Conservation (phyloP, 192 early-diverging fungal species). For the Umbelopsis sp. region DNA sequence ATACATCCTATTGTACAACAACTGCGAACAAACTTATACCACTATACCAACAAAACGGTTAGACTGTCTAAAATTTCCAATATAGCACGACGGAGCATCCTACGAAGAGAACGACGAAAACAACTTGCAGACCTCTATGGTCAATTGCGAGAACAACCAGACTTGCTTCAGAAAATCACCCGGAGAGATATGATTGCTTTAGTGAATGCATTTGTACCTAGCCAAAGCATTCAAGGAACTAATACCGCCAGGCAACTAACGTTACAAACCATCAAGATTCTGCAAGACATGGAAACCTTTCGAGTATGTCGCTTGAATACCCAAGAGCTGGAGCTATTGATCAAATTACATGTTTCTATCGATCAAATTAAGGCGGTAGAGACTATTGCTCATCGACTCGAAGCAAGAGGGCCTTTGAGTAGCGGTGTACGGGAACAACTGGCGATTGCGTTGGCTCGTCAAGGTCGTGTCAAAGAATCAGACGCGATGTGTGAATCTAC, state of each 20-base stretch:
- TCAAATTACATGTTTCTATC: neutral
- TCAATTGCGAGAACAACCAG: neutral
- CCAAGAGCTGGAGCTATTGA: conserved; percentile 5
- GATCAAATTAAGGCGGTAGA: neutral
- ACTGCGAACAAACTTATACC: conserved; percentile 10
- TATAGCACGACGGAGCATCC: conserved; percentile 7
- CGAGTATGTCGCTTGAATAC: neutral
- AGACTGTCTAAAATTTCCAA: neutral
- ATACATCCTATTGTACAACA: neutral
- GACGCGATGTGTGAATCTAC: neutral
- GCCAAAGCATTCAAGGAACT: conserved; percentile 11
- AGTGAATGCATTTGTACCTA: neutral
- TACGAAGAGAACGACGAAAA: conserved; percentile 1
- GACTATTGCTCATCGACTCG: neutral
- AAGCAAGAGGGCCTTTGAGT: neutral
- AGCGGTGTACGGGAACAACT: neutral
- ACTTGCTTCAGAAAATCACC: neutral
- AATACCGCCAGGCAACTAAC: neutral
- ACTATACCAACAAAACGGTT: conserved; percentile 1
- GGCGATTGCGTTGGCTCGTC: conserved; percentile 6
- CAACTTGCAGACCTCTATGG: neutral
- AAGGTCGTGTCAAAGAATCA: neutral
- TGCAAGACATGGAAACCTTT: neutral
- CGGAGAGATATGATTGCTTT: conserved; percentile 8
- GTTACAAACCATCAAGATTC: conserved; percentile 8